phyloP scores from a whole-genome alignment of 2,329 filamentous ascomycete species.

The Aspergillus pseudotamarii region DNA sequence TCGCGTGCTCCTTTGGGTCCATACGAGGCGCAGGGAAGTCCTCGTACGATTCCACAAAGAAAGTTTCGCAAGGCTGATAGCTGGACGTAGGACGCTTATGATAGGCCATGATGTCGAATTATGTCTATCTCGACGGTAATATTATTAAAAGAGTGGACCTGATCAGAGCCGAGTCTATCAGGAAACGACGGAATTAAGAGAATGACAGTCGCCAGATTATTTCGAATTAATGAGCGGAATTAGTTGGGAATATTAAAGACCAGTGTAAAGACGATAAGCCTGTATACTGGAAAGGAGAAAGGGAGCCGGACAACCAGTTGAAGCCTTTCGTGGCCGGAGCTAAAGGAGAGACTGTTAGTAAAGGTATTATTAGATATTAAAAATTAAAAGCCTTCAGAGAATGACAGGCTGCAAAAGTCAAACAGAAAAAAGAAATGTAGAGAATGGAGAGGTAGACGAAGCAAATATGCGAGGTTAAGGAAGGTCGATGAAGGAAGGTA shows the following conservation, averaged over 20 bases:
- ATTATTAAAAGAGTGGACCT: slow-evolving; percentile 47
- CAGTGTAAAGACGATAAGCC: slow-evolving; percentile 45
- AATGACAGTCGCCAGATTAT: slow-evolving; percentile 54
- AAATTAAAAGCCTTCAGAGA: slow-evolving; percentile 12
- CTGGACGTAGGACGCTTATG: slow-evolving; percentile 53
- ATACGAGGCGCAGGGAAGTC: slow-evolving; percentile 57
- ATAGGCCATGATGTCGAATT: slow-evolving; percentile 56
- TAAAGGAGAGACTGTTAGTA: slow-evolving; percentile 38
- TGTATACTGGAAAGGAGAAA: slow-evolving; percentile 34
- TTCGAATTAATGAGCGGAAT: slow-evolving; percentile 57
- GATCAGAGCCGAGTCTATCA: slow-evolving; percentile 36
- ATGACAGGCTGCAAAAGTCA: slow-evolving; percentile 11
- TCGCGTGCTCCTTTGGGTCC: slow-evolving; percentile 73
- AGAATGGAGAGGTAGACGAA: slow-evolving; percentile 6
- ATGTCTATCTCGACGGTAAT: slow-evolving; percentile 26
- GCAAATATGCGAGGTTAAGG: slow-evolving; percentile 17
- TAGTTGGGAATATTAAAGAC: slow-evolving; percentile 59
- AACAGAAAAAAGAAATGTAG: slow-evolving; percentile 13
- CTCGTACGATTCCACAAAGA: slow-evolving; percentile 66
- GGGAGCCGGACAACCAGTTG: slow-evolving; percentile 30
- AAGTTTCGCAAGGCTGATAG: slow-evolving; percentile 68
- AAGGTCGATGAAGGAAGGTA: slow-evolving; percentile 16
- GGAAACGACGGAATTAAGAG: slow-evolving; percentile 49
- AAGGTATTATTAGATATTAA: slow-evolving; percentile 26
- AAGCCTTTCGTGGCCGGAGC: slow-evolving; percentile 36